Conservation (phyloP, 257 asterid genomes). For the Nicotiana tomentosiformis region DNA sequence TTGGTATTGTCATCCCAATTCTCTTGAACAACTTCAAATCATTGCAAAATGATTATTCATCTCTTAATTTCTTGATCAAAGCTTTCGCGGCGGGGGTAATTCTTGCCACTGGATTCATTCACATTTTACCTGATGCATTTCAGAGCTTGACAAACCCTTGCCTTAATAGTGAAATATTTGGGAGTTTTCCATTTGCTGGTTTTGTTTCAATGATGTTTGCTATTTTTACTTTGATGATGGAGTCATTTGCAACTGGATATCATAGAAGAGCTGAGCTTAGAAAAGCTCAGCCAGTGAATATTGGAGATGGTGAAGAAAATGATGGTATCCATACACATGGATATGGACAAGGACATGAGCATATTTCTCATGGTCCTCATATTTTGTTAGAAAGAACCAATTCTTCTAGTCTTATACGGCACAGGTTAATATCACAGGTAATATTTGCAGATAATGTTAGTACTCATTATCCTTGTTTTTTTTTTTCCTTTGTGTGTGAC, state of each 20-base stretch:
- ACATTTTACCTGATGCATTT: conserved; percentile 27
- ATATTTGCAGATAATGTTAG: not conserved
- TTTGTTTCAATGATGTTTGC: conserved; percentile 28
- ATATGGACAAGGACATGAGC: conserved; percentile 7
- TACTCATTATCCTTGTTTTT: too few species aligned
- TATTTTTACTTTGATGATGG: conserved; percentile 22
- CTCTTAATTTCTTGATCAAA: conserved; percentile 19
- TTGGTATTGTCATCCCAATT: conserved; percentile 20
- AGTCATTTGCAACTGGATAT: conserved; percentile 18
- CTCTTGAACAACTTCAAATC: conserved; percentile 15
- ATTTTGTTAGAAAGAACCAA: conserved; percentile 9
- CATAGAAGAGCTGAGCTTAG: conserved; percentile 17
- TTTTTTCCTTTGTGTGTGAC: too few species aligned
- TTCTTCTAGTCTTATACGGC: conserved; percentile 20
- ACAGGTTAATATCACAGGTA: conserved; percentile 32
- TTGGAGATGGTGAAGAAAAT: conserved; percentile 2
- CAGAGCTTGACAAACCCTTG: conserved; percentile 16
- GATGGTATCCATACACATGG: conserved; percentile 10
- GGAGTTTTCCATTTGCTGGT: conserved; percentile 21
- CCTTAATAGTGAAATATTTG: conserved; percentile 4
- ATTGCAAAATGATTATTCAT: conserved; percentile 15
- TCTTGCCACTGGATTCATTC: conserved; percentile 27
- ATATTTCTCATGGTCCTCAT: not conserved
- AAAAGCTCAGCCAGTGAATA: conserved; percentile 21
- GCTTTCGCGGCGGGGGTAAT: conserved; percentile 29